A percentile compares a stretch with the other conserved stretches of the same genome.
Evolutionary conservation across 306 rosid genomes (phyloP).

Genomic region (Gleditsia sinensis): DNA sequence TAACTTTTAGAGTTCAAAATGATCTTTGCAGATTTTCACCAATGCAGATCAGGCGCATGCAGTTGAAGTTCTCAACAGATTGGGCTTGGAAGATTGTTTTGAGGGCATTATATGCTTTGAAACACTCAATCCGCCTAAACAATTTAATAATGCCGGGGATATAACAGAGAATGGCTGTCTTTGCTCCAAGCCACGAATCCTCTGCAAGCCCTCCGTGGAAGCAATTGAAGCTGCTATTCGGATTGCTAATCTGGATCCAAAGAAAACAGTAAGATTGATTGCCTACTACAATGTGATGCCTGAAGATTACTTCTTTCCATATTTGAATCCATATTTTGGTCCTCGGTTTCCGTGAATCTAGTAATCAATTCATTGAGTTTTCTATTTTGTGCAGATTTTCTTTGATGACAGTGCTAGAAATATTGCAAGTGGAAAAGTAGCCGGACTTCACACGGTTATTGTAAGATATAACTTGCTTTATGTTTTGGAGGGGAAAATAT

Average conservation of each 20-base stretch:
- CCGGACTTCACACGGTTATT: slow-evolving; percentile 74
- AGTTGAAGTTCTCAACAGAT: slow-evolving; percentile 58
- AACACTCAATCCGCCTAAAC: slow-evolving; percentile 71
- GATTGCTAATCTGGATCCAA: slow-evolving; percentile 62
- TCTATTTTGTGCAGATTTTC: slow-evolving; percentile 64
- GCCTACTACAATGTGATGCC: background rate
- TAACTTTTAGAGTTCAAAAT: slow-evolving; percentile 5
- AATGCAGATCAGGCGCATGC: slow-evolving; percentile 79
- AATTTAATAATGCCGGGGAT: background rate
- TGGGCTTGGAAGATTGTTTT: slow-evolving; percentile 84
- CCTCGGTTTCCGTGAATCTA: background rate
- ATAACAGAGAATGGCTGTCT: slow-evolving; percentile 4
- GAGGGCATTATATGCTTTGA: slow-evolving; percentile 84
- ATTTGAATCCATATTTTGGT: background rate
- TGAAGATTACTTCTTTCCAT: background rate
- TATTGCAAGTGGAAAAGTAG: slow-evolving; percentile 76
- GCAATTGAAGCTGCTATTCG: slow-evolving; percentile 71
- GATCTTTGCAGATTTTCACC: slow-evolving; percentile 71
- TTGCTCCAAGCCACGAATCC: slow-evolving; percentile 42
- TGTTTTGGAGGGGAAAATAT: background rate
- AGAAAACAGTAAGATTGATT: slow-evolving; percentile 56
- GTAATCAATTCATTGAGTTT: slow-evolving; percentile 18
- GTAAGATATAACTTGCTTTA: slow-evolving; percentile 51
- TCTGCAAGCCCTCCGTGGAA: slow-evolving; percentile 76
- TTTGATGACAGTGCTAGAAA: slow-evolving; percentile 81